A percentile compares a stretch with the other conserved stretches of the same genome.
These are phyloP conservation scores for Calonectria leucothoes DNA, from an alignment of 2,329 filamentous ascomycete genomes.

Conservation along the genomic window DNA sequence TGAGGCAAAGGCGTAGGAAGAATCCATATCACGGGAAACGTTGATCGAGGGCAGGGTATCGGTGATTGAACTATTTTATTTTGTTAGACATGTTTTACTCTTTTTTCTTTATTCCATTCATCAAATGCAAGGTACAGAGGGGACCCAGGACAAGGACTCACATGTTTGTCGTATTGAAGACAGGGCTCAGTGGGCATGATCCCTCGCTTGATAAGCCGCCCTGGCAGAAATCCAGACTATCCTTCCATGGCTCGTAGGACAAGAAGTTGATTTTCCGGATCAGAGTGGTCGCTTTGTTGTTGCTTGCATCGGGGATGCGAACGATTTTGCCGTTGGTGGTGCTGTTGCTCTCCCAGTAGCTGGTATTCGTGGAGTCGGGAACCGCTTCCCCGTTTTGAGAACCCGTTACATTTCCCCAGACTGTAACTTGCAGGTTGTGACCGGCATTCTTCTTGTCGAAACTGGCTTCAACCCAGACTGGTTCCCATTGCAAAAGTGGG, in stretches of 20 bases:
- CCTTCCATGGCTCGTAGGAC: conserved; percentile 77
- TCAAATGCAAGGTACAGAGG: not conserved
- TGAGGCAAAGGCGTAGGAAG: conserved; percentile 88
- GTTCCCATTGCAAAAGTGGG: conserved; percentile 81
- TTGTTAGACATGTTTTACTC: conserved; percentile 22
- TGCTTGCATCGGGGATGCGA: conserved; percentile 62
- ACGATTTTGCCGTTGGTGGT: conserved; percentile 81
- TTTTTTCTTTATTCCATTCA: not conserved
- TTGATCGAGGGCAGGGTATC: conserved; percentile 76
- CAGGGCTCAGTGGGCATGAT: conserved; percentile 80
- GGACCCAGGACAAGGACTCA: conserved; percentile 42
- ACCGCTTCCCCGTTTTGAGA: conserved; percentile 67
- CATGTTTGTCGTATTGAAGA: conserved; percentile 65
- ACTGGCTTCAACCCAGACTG: conserved; percentile 77
- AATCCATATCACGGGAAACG: conserved; percentile 78
- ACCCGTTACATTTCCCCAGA: conserved; percentile 94
- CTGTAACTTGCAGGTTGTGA: conserved; percentile 78
- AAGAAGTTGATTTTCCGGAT: conserved; percentile 78
- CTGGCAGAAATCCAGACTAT: conserved; percentile 73
- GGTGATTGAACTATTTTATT: conserved; percentile 46
- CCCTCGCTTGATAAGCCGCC: conserved; percentile 69
- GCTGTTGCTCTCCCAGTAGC: conserved; percentile 73
- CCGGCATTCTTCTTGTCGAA: conserved; percentile 73
- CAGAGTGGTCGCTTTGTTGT: conserved; percentile 78
- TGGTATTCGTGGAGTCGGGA: conserved; percentile 65